phyloP scores from a whole-genome alignment of 495 filamentous ascomycete species.

The Penicillium mononematosum region DNA sequence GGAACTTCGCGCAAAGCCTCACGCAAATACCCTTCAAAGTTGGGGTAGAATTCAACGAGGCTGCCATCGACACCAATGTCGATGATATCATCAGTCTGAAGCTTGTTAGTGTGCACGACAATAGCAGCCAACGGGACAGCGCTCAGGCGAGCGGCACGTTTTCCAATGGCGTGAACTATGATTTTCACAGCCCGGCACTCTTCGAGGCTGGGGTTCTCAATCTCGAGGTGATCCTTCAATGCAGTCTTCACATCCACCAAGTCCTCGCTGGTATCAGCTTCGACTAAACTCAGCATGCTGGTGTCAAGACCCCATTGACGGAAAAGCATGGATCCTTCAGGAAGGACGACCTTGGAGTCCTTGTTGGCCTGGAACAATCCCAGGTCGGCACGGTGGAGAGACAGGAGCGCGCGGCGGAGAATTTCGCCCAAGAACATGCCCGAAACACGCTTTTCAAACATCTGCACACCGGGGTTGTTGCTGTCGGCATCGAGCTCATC shows the following conservation, averaged over 20 bases:
- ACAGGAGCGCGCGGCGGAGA: slow-evolving; percentile 70
- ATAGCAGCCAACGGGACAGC: slow-evolving; percentile 84
- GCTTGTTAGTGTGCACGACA: slow-evolving; percentile 68
- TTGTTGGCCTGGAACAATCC: slow-evolving; percentile 69
- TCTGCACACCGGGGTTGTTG: slow-evolving; percentile 93
- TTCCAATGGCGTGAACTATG: slow-evolving; percentile 78
- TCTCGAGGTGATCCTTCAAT: slow-evolving; percentile 70
- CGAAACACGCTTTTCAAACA: slow-evolving; percentile 97
- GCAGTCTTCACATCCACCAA: slow-evolving; percentile 66
- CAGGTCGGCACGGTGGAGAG: slow-evolving; percentile 57
- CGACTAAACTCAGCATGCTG: slow-evolving; percentile 75
- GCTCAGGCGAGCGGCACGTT: slow-evolving; percentile 82
- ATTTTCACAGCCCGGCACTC: slow-evolving; percentile 81
- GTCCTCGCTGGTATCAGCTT: slow-evolving; percentile 66
- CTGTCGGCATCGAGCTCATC: slow-evolving; percentile 70
- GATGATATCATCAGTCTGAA: slow-evolving; percentile 62
- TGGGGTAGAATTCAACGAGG: slow-evolving; percentile 88
- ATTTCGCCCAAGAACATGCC: slow-evolving; percentile 99
- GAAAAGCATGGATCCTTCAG: slow-evolving; percentile 62
- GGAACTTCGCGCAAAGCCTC: slow-evolving; percentile 70
- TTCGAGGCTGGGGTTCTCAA: slow-evolving; percentile 66
- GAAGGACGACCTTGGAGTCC: slow-evolving; percentile 68
- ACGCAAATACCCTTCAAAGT: slow-evolving; percentile 75
- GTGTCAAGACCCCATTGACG: slow-evolving; percentile 89
- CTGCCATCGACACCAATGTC: slow-evolving; percentile 91